phyloP scores from a whole-genome alignment of 352 stramenopile genomes.

The Poterioochromonas sp. region DNA sequence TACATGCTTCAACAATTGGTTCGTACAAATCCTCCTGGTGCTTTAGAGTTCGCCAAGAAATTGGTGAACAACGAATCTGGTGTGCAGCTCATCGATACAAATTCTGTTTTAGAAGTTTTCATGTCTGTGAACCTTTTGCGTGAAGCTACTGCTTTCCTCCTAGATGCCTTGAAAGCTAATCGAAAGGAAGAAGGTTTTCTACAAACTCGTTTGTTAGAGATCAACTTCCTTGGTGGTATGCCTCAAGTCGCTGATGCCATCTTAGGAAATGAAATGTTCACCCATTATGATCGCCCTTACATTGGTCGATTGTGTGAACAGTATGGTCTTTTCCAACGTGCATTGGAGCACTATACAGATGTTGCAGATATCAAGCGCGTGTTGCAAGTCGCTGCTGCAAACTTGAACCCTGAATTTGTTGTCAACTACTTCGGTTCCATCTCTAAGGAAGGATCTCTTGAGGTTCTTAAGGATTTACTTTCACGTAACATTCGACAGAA shows the following conservation, averaged over 20 bases:
- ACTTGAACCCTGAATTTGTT: slow-evolving; percentile 89
- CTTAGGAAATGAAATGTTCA: slow-evolving; percentile 96
- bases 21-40: slow-evolving; percentile 90
- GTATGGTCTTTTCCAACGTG: slow-evolving; percentile 93
- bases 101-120: slow-evolving; percentile 98
- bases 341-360: slow-evolving; percentile 97
- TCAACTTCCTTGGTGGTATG: slow-evolving; percentile 97
- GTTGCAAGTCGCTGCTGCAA: slow-evolving; percentile 60
- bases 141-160: slow-evolving; percentile 97
- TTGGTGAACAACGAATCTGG: slow-evolving; percentile 85
- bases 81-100: slow-evolving; percentile 89
- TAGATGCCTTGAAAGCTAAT: slow-evolving; percentile 97
- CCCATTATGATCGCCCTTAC: slow-evolving; percentile 93
- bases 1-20: slow-evolving; percentile 98
- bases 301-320: slow-evolving; percentile 97
- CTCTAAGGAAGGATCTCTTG: slow-evolving; percentile 90
- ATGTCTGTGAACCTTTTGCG: slow-evolving; percentile 97
- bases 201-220: slow-evolving; percentile 98
- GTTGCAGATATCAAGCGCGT: slow-evolving; percentile 48
- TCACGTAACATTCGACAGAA: slow-evolving; percentile 92
- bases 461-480: slow-evolving; percentile 96
- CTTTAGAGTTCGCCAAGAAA: slow-evolving; percentile 95
- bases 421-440: slow-evolving; percentile 97
- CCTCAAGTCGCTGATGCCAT: slow-evolving; percentile 95
- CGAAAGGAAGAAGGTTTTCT: slow-evolving; percentile 95